Evolutionary conservation across 2,329 filamentous ascomycete species (phyloP).

Genomic region (Bretziella fagacearum): DNA sequence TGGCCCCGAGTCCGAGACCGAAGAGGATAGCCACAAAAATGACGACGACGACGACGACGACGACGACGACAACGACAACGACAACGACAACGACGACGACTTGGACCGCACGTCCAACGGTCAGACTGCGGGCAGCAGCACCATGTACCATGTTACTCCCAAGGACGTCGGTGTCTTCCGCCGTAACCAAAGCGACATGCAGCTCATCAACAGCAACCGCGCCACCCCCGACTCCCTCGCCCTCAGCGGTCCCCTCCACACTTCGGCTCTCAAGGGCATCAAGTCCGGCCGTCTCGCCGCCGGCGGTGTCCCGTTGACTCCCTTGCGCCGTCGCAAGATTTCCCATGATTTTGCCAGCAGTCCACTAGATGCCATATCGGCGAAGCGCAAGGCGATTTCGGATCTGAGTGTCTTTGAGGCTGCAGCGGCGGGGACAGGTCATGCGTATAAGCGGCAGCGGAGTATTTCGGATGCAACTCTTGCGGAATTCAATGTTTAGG

Average conservation of each 20-base stretch:
- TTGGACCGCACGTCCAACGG: not conserved
- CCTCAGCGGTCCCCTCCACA: conserved; percentile 39
- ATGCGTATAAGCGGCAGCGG: conserved; percentile 37
- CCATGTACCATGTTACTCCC: conserved; percentile 41
- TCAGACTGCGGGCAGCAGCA: not conserved
- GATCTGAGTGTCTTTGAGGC: not conserved
- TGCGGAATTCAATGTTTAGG: conserved; percentile 19
- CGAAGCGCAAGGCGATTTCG: conserved; percentile 38
- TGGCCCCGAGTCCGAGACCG: not conserved
- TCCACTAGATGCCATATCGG: conserved; percentile 30
- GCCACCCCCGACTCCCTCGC: conserved; percentile 45
- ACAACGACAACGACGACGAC: conserved; percentile 27
- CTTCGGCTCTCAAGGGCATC: conserved; percentile 44
- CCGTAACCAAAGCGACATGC: conserved; percentile 45
- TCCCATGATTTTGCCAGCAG: conserved; percentile 26
- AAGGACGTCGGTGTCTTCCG: conserved; percentile 66
- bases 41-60: too few species aligned
- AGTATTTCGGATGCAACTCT: conserved; percentile 40
- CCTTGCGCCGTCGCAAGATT: conserved; percentile 37
- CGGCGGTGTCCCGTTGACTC: conserved; percentile 46
- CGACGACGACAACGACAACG: too few species aligned
- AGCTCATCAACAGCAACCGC: conserved; percentile 42
- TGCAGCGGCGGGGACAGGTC: conserved; percentile 23
- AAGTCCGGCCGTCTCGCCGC: conserved; percentile 49
- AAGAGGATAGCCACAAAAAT: not conserved